Conservation (phyloP, 768 basidiomycete species). For the Clavaria fumosa region DNA sequence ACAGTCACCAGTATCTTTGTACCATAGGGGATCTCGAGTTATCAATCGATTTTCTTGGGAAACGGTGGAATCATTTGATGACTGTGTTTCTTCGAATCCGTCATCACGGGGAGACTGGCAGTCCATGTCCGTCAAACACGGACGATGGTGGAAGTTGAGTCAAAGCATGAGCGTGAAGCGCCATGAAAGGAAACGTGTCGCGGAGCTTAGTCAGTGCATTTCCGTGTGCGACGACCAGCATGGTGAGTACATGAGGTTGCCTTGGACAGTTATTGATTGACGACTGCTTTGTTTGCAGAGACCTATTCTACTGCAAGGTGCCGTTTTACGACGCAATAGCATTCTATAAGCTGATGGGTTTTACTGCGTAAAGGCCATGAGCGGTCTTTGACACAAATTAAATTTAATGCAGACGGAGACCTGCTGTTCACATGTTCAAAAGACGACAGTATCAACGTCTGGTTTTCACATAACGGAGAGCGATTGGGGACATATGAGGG, state of each 20-base stretch:
- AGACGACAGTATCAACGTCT: conserved; percentile 89
- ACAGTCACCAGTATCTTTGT: conserved; percentile 6
- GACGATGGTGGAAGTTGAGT: too few species aligned
- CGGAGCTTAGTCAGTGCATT: too few species aligned
- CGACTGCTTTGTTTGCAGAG: conserved; percentile 24
- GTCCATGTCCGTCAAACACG: too few species aligned
- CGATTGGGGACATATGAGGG: conserved; percentile 92
- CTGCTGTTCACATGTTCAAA: conserved; percentile 92
- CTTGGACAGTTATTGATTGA: neutral
- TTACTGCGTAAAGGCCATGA: conserved; percentile 60
- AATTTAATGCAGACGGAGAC: conserved; percentile 94
- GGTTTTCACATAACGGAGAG: conserved; percentile 97
- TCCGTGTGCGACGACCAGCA: neutral
- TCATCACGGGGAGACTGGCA: too few species aligned
- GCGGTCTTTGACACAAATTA: conserved; percentile 93
- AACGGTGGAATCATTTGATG: too few species aligned
- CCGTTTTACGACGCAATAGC: neutral
- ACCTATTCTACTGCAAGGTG: conserved; percentile 64
- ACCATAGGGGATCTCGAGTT: conserved; percentile 3
- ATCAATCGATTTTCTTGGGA: too few species aligned
- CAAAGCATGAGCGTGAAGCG: too few species aligned
- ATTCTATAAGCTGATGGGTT: conserved; percentile 8
- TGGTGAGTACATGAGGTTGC: neutral
- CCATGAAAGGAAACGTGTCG: too few species aligned
- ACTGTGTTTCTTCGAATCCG: too few species aligned